Evolutionary conservation across 495 filamentous ascomycete genomes (phyloP).

Genomic region (Aspergillus panamensis): DNA sequence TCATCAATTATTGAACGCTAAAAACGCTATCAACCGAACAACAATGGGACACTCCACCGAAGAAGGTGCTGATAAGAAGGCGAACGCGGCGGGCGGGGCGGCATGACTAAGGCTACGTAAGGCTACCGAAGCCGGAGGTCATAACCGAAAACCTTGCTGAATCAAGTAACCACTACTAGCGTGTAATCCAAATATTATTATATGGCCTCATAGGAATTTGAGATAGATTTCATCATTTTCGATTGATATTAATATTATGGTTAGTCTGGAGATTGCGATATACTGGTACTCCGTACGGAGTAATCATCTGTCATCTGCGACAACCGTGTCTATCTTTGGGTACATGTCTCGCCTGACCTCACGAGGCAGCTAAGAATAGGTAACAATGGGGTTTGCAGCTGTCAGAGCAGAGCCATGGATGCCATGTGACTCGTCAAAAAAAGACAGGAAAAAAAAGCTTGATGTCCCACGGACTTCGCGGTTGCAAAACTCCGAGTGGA

Average conservation of each 20-base stretch:
- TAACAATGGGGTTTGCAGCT: background rate
- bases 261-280: no score
- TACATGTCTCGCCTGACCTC: background rate
- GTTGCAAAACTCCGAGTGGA: background rate
- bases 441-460: background rate
- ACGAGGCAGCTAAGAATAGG: background rate
- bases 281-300: background rate
- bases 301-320: background rate
- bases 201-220: no score
- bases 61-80: background rate
- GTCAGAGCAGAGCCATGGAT: background rate
- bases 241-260: background rate
- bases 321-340: background rate
- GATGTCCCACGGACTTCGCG: background rate
- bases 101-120: no score
- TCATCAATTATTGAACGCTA: background rate
- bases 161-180: no score
- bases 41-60: background rate
- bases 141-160: background rate
- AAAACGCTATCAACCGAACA: no score
- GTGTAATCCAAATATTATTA: no score
- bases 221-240: background rate
- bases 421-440: conserved; percentile 7
- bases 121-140: no score
- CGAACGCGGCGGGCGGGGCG: no score